phyloP scores from a whole-genome alignment of 495 filamentous ascomycete species.

The Sphaerosporella brunnea region DNA sequence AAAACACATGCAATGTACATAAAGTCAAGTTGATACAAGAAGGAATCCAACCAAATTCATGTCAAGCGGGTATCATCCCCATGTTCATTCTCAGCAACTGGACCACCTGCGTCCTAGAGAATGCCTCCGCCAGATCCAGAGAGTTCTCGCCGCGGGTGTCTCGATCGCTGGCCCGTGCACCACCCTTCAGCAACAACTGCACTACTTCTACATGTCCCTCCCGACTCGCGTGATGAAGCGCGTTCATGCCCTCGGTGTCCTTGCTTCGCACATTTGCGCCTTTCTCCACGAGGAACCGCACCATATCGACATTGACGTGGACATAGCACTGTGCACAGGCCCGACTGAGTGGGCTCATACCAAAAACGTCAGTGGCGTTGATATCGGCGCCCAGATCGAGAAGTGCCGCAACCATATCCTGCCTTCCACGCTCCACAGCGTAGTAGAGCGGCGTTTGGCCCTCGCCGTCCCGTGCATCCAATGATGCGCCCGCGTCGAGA shows the following conservation, averaged over 20 bases:
- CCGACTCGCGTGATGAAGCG: constrained; percentile 1
- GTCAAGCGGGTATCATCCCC: constrained; percentile 5
- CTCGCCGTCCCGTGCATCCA: constrained; percentile 3
- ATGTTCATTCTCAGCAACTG: constrained; percentile 3
- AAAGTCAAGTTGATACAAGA: too few species aligned
- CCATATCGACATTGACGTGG: not conserved
- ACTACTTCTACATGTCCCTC: constrained; percentile 5
- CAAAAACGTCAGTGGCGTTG: constrained; percentile 6
- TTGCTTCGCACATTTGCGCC: not conserved
- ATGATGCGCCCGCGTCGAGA: not conserved
- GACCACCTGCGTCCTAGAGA: not conserved
- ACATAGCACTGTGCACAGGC: constrained; percentile 8
- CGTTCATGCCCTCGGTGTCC: not conserved
- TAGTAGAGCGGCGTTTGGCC: constrained; percentile 4
- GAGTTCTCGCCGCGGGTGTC: not conserved
- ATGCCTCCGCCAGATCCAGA: not conserved
- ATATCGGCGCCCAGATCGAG: constrained; percentile 13
- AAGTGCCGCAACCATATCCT: constrained; percentile 1
- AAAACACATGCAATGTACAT: too few species aligned
- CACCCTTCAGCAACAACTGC: not conserved
- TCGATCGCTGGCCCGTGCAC: not conserved
- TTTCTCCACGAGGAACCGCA: not conserved
- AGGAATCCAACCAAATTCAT: too few species aligned
- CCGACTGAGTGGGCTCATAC: constrained; percentile 9
- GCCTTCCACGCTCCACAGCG: not conserved